phyloP scores from a whole-genome alignment of 2,329 filamentous ascomycete genomes.

The Fusarium setosum region DNA sequence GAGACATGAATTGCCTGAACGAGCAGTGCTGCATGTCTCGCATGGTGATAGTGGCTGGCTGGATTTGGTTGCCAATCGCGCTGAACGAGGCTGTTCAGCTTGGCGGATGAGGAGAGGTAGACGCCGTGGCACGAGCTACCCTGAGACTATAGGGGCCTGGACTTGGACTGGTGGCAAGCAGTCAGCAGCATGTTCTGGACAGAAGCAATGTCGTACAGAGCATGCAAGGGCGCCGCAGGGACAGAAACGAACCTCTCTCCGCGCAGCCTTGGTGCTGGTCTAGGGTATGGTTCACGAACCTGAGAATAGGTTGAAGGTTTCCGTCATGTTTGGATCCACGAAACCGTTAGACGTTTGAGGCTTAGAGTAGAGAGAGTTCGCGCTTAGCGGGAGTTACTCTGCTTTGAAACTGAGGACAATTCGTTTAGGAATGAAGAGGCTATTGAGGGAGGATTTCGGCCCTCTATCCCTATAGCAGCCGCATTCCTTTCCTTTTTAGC shows the following conservation, averaged over 20 bases:
- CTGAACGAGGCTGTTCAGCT: not conserved
- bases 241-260: not conserved
- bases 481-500: not conserved
- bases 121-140: not conserved
- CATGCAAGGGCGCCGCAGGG: not conserved
- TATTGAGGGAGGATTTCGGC: not conserved
- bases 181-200: not conserved
- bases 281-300: not conserved
- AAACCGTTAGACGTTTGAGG: not conserved
- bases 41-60: conserved; percentile 20
- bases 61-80: not conserved
- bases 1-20: not conserved
- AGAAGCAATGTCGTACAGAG: not conserved
- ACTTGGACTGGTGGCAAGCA: not conserved
- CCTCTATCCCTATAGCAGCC: not conserved
- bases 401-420: not conserved
- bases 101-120: not conserved
- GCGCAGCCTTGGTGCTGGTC: not conserved
- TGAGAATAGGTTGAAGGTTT: not conserved
- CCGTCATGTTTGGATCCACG: not conserved
- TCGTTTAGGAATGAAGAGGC: not conserved
- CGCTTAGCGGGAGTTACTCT: not conserved
- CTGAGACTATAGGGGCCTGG: not conserved
- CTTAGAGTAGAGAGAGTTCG: not conserved
- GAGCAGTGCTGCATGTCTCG: conserved; percentile 9